Evolutionary conservation across 257 asterid species (phyloP).

Genomic region (Nicotiana noctiflora): DNA sequence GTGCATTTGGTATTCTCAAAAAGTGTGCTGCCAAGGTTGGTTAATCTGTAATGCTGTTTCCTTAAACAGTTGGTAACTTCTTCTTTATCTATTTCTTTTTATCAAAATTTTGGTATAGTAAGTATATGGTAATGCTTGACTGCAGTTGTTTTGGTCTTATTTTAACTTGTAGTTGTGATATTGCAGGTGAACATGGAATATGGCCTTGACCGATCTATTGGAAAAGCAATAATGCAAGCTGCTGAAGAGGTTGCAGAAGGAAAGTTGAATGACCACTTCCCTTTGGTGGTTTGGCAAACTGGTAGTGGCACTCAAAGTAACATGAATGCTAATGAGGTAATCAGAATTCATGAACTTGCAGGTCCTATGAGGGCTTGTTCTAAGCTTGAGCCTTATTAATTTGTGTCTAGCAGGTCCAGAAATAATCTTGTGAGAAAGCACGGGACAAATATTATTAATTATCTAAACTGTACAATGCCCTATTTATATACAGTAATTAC

Average conservation of each 20-base stretch:
- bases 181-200: slow-evolving; percentile 85
- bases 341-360: slow-evolving; percentile 10
- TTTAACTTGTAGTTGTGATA: not conserved
- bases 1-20: slow-evolving; percentile 90
- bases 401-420: not conserved
- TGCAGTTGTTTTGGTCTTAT: not conserved
- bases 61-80: not conserved
- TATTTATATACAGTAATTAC: no score
- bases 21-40: slow-evolving; percentile 94
- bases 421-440: not conserved
- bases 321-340: slow-evolving; percentile 99
- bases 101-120: not conserved
- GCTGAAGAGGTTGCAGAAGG: slow-evolving; percentile 99
- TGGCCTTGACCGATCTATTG: slow-evolving; percentile 90
- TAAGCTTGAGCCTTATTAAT: not conserved
- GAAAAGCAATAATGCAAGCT: slow-evolving; percentile 93
- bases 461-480: no score
- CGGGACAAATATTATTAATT: no score
- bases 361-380: not conserved
- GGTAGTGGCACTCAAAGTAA: slow-evolving; percentile 99
- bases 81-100: slow-evolving; percentile 1
- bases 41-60: not conserved
- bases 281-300: slow-evolving; percentile 98
- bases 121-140: not conserved
- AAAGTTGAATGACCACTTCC: slow-evolving; percentile 85